phyloP scores from a whole-genome alignment of 177 flowering plant species.

The Vitis hybrid region DNA sequence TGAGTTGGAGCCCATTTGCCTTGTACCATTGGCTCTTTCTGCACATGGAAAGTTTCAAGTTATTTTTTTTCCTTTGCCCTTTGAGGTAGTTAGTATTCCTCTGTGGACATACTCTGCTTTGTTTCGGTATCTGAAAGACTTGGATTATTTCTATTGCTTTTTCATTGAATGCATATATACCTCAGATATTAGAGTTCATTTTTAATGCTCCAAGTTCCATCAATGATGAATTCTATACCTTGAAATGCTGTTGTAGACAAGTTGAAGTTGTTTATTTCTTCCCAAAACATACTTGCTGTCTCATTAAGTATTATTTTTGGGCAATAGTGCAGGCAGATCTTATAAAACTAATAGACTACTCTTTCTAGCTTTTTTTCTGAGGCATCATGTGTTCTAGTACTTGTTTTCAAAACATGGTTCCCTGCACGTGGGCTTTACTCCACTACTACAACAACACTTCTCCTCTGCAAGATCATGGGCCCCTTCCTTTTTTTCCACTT shows the following conservation, averaged over 20 bases:
- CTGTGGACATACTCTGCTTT: no score
- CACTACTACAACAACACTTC: neutral
- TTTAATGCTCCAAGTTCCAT: no score
- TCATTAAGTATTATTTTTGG: neutral
- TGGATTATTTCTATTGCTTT: no score
- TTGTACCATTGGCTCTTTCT: conserved; percentile 12
- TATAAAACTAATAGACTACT: neutral
- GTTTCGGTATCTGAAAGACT: no score
- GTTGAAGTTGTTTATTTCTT: neutral
- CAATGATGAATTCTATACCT: no score
- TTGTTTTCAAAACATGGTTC: neutral
- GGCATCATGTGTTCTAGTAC: conserved; percentile 11
- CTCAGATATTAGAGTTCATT: no score
- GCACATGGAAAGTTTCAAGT: conserved; percentile 7
- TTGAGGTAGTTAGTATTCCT: neutral
- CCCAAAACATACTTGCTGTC: neutral
- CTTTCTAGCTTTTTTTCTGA: neutral
- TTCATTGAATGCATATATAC: no score
- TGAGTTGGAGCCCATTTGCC: conserved; percentile 21
- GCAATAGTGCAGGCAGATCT: neutral
- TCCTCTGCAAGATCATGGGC: no score
- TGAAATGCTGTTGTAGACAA: no score
- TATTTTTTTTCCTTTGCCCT: neutral
- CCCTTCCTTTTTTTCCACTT: neutral
- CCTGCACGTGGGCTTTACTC: conserved; percentile 2